Evolutionary conservation across 768 basidiomycete genomes (phyloP).

Genomic region (Pulveroboletus sp.): DNA sequence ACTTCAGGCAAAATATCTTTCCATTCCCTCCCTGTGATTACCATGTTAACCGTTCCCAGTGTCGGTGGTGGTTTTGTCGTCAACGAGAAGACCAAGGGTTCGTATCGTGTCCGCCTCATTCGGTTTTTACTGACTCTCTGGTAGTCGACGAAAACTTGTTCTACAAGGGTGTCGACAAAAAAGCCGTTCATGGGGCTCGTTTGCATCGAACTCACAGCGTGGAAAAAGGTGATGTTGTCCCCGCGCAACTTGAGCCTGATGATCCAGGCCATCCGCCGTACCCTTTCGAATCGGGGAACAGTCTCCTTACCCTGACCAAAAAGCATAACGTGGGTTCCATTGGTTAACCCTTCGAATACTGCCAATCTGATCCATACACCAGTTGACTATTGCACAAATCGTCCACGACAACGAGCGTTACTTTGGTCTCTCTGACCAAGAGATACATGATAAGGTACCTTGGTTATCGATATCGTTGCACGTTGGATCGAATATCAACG

Average conservation of each 20-base stretch:
- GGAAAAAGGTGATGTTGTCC: constrained; percentile 22
- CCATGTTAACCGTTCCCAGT: constrained; percentile 29
- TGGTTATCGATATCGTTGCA: background rate
- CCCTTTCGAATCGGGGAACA: constrained; percentile 75
- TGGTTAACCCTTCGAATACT: background rate
- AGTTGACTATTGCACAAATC: constrained; percentile 93
- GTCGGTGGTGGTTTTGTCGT: constrained; percentile 95
- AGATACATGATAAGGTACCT: constrained; percentile 67
- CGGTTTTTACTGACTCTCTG: constrained; percentile 2
- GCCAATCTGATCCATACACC: constrained; percentile 11
- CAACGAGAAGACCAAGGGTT: constrained; percentile 89
- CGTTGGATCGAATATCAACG: background rate
- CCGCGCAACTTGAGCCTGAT: constrained; percentile 9
- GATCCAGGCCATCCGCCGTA: constrained; percentile 68
- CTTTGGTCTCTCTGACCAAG: constrained; percentile 71
- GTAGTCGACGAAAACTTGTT: constrained; percentile 90
- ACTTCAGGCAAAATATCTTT: constrained; percentile 55
- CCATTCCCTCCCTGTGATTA: background rate
- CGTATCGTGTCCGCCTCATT: background rate
- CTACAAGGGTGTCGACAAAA: constrained; percentile 88
- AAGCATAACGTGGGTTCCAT: constrained; percentile 69
- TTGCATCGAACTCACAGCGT: constrained; percentile 59
- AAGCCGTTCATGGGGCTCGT: constrained; percentile 72
- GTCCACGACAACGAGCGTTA: constrained; percentile 88
- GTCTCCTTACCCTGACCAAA: constrained; percentile 67